A percentile compares a stretch with the other conserved stretches of the same genome.
Conservation (phyloP, 129 eudicot species). For the Centaurea solstitialis region DNA sequence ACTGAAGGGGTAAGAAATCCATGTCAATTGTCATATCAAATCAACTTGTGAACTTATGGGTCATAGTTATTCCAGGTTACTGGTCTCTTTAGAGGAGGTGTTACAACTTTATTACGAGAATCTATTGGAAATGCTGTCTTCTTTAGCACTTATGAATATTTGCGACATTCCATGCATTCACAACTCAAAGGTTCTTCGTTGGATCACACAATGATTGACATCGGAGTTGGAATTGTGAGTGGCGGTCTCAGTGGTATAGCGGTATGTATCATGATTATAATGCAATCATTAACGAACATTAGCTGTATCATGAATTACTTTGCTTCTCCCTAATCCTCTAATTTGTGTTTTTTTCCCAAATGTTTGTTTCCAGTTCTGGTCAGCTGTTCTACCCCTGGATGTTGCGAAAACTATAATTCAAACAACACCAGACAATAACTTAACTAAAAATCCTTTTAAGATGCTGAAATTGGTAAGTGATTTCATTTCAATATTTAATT, state of each 20-base stretch:
- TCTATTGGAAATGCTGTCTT: conserved; percentile 82
- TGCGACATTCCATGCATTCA: conserved; percentile 61
- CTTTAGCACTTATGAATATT: conserved; percentile 75
- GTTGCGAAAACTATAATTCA: conserved; percentile 89
- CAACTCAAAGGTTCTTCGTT: conserved; percentile 50
- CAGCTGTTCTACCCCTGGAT: conserved; percentile 77
- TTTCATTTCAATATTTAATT: not conserved
- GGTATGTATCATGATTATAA: conserved; percentile 41
- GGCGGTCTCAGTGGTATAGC: conserved; percentile 95
- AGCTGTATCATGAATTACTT: not conserved
- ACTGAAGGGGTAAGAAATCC: conserved; percentile 70
- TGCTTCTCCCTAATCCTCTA: conserved; percentile 5
- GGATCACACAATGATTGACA: conserved; percentile 48
- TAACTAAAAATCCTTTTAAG: conserved; percentile 66
- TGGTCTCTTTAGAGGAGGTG: conserved; percentile 86
- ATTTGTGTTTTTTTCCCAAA: not conserved
- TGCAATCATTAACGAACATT: not conserved
- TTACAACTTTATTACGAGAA: conserved; percentile 70
- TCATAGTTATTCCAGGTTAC: conserved; percentile 50
- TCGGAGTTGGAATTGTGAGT: conserved; percentile 81
- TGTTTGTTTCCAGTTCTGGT: conserved; percentile 63
- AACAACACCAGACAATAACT: conserved; percentile 54
- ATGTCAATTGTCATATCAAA: not conserved
- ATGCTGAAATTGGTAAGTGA: conserved; percentile 52
- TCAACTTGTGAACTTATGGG: conserved; percentile 29